Base-by-base conservation (phyloP, 2,329 filamentous ascomycete genomes). In the Westerdykella aurantiaca region DNA sequence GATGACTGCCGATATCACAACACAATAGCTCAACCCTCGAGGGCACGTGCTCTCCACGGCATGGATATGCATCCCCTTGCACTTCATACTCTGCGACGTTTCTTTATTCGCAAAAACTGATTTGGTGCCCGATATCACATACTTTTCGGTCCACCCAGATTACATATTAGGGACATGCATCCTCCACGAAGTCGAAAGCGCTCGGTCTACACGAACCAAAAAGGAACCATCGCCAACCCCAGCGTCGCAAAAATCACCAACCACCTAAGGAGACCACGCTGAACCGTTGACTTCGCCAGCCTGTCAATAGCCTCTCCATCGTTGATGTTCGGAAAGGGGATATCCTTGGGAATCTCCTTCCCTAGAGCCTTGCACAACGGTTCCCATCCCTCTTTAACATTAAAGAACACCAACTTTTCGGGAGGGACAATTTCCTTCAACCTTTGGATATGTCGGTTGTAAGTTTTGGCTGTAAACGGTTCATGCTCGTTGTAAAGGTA, bases 201-300 rank as follows among this genome's bases (percentile, higher is more conserved):
- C 18, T 21, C 18, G 18, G 18, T 21, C 18, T 21, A 21, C 18
- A 21, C 18, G 18, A 21, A 37, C 35, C 12, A 18, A 16, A 14
- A 37, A n/a, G 35, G 35, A 17, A 33, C 31, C 12, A 33, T 34
- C n/a, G 31, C 43, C 38, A 41, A 41, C 2, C 51, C 49, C 12
- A 49, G 12, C 11, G 45, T 45, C n/a, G 13, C 43, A 34, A 51
- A 39, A 1, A 55, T 31, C 11, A 41, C 17, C 9, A 39, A 31
- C 80, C 18, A 65, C 69, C 46, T 57, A 62, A 9, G 56, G 41
- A 58, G 22, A 0, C 55, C 55, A 23, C 41, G 45, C 34, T 22
- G 45, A 1, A 57, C 21, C 49, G 52, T 50, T 33, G 23, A 17
- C 37, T 46, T 52, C 12, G 51, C 48, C 17, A 58, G 25, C 6